Evolutionary conservation across 2,329 filamentous ascomycete genomes (phyloP).

Genomic region (Cordyceps fumosorosea): DNA sequence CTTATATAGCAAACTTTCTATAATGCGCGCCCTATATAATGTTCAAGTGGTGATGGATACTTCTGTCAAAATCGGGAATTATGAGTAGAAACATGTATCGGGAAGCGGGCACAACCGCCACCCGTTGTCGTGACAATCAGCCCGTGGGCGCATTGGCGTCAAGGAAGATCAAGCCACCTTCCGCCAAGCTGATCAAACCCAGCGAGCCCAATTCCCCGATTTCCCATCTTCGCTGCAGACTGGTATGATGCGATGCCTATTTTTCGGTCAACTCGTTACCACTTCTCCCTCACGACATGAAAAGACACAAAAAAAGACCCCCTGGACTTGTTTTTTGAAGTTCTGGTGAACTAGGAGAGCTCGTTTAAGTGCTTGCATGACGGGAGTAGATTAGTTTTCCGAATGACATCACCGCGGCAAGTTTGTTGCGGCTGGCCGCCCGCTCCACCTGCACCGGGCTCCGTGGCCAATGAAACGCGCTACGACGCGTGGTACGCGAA

Average conservation of each 20-base stretch:
- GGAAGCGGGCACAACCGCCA: background rate
- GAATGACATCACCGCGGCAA: background rate
- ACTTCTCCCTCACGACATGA: background rate
- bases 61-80: background rate
- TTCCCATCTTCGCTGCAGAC: too few species aligned
- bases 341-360: too few species aligned
- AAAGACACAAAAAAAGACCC: too few species aligned
- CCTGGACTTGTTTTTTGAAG: too few species aligned
- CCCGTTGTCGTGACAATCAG: background rate
- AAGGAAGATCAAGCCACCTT: too few species aligned
- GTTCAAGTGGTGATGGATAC: background rate
- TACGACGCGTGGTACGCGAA: background rate
- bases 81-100: background rate
- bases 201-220: too few species aligned
- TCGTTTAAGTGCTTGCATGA: background rate
- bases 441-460: too few species aligned
- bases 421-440: too few species aligned
- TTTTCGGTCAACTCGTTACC: background rate
- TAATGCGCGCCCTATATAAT: background rate
- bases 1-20: background rate
- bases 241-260: background rate
- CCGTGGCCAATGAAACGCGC: background rate
- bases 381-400: background rate
- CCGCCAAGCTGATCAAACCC: too few species aligned
- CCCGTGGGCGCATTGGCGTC: background rate